Conservation (phyloP, 2,329 filamentous ascomycete species). For the Venturia carpophila region DNA sequence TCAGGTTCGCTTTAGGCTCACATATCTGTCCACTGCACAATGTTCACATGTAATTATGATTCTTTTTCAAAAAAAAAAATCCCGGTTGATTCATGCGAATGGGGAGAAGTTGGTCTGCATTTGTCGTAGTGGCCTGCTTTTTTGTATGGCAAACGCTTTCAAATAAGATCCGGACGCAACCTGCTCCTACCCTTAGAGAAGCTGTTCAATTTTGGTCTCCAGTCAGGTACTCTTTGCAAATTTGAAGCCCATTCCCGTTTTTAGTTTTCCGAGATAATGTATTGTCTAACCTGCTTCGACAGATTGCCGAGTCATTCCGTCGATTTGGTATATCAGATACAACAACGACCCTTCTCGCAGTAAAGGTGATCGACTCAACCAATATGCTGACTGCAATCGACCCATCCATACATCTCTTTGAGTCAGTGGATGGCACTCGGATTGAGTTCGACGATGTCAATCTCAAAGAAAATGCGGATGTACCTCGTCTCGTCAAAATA, state of each 20-base stretch:
- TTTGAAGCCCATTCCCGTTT: background rate
- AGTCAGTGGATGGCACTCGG: slow-evolving; percentile 54
- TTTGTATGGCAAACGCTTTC: too few relatives aligned
- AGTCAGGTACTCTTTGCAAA: background rate
- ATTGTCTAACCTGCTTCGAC: background rate
- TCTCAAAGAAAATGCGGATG: slow-evolving; percentile 14
- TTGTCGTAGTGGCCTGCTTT: background rate
- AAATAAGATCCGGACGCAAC: too few relatives aligned
- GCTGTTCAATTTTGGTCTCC: background rate
- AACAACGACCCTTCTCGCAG: slow-evolving; percentile 64
- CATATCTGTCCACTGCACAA: slow-evolving; percentile 5
- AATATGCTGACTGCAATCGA: slow-evolving; percentile 15
- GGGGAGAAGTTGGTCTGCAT: slow-evolving; percentile 16
- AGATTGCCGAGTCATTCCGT: slow-evolving; percentile 90
- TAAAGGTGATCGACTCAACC: slow-evolving; percentile 58
- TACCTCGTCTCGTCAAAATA: slow-evolving; percentile 17
- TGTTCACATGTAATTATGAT: background rate
- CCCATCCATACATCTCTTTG: slow-evolving; percentile 50
- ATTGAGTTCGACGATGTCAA: slow-evolving; percentile 53
- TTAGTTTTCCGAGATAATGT: background rate
- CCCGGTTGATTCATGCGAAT: background rate
- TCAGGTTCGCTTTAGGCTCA: slow-evolving; percentile 19
- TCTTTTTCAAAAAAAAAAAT: background rate
- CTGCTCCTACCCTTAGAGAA: background rate
- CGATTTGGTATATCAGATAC: slow-evolving; percentile 71